These are phyloP conservation scores for Kodamaea ohmeri DNA, from an alignment of 1,139 yeast species.

Conservation along the genomic window DNA sequence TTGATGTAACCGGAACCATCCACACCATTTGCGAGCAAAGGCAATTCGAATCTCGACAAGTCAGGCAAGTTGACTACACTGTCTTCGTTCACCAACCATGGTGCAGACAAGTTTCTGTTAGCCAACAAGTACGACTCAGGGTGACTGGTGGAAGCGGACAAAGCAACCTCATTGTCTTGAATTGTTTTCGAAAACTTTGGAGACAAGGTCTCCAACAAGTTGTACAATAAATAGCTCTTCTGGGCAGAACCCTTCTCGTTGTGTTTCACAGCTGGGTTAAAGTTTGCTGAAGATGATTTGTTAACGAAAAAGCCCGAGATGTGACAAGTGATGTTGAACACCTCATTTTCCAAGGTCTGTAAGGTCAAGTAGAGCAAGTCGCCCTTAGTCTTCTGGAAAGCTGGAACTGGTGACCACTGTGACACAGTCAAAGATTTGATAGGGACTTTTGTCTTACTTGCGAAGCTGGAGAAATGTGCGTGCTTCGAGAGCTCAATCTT, in stretches of 20 bases:
- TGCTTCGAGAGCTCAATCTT: constrained; percentile 12
- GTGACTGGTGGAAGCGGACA: constrained; percentile 46
- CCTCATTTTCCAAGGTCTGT: constrained; percentile 79
- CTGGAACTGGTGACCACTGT: constrained; percentile 89
- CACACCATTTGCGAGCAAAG: constrained; percentile 52
- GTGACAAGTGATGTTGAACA: constrained; percentile 73
- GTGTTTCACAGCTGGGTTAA: constrained; percentile 61
- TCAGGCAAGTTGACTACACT: constrained; percentile 46
- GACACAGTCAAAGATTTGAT: constrained; percentile 63
- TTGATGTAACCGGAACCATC: constrained; percentile 58
- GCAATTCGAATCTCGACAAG: constrained; percentile 58
- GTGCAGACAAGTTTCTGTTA: constrained; percentile 58
- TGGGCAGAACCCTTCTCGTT: constrained; percentile 36
- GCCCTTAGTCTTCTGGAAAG: constrained; percentile 60
- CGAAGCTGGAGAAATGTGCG: constrained; percentile 21
- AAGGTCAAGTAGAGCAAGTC: constrained; percentile 75
- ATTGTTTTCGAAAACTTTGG: constrained; percentile 46
- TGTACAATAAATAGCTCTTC: constrained; percentile 48
- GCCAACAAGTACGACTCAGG: constrained; percentile 62
- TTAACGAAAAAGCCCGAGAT: constrained; percentile 77
- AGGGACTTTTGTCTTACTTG: constrained; percentile 31
- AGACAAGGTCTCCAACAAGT: constrained; percentile 55
- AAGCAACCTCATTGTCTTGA: constrained; percentile 37
- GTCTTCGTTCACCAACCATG: constrained; percentile 63
- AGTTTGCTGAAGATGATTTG: constrained; percentile 61